These are phyloP conservation scores for Citrullus mucosospermus DNA, from an alignment of 306 rosid genomes.

Conservation along the genomic window DNA sequence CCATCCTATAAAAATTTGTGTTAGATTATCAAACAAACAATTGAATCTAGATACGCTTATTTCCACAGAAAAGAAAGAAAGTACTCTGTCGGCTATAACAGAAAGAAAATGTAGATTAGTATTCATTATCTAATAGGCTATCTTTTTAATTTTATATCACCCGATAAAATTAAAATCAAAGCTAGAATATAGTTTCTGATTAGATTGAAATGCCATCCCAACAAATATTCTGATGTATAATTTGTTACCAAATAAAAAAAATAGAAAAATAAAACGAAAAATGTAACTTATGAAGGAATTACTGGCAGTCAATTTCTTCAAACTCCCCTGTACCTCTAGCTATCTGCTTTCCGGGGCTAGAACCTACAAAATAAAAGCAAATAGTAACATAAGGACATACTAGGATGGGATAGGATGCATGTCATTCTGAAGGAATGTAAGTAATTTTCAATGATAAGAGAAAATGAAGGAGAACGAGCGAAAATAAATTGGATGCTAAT, in stretches of 20 bases:
- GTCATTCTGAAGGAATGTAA: neutral
- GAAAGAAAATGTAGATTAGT: neutral
- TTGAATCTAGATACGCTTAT: neutral
- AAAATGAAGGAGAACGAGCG: neutral
- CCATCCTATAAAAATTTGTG: conserved; percentile 43
- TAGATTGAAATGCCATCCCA: neutral
- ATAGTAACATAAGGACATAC: neutral
- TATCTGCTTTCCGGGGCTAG: conserved; percentile 53
- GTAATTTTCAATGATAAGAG: neutral
- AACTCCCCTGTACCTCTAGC: conserved; percentile 68
- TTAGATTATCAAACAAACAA: neutral
- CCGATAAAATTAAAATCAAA: neutral
- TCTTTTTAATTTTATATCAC: neutral
- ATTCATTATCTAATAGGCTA: neutral
- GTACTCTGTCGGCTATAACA: neutral
- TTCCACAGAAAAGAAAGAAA: neutral
- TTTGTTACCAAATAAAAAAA: neutral
- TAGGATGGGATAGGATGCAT: neutral
- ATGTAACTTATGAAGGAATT: neutral
- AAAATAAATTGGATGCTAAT: neutral
- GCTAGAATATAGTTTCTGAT: neutral
- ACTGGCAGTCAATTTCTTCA: conserved; percentile 77
- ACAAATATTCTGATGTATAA: neutral
- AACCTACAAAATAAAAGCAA: conserved; percentile 35
- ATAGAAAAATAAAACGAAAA: neutral